Conservation (phyloP, 371 early-diverging fungal species). For the Apophysomyces variabilis region DNA sequence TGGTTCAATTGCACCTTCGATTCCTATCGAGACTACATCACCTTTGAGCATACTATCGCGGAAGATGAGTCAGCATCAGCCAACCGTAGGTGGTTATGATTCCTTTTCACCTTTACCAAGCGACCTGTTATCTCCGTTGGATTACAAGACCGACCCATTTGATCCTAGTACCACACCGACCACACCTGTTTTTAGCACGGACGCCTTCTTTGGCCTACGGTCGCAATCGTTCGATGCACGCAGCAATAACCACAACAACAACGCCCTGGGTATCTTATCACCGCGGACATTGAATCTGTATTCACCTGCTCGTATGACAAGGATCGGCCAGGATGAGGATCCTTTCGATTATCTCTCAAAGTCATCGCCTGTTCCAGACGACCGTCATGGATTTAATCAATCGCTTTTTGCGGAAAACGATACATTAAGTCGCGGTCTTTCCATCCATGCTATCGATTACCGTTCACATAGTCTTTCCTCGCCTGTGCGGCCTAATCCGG, state of each 20-base stretch:
- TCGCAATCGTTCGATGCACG: constrained; percentile 43
- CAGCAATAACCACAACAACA: neutral
- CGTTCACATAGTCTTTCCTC: constrained; percentile 23
- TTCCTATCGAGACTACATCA: constrained; percentile 20
- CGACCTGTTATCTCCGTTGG: constrained; percentile 64
- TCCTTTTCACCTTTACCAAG: constrained; percentile 62
- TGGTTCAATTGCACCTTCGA: constrained; percentile 22
- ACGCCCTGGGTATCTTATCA: constrained; percentile 26
- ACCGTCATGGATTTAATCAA: constrained; percentile 16
- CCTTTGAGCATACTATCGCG: constrained; percentile 26
- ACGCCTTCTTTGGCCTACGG: constrained; percentile 34
- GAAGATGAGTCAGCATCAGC: constrained; percentile 29
- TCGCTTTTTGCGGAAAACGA: constrained; percentile 21
- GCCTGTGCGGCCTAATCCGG: constrained; percentile 27
- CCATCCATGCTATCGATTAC: constrained; percentile 5
- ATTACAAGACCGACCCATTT: constrained; percentile 61
- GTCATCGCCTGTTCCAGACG: constrained; percentile 59
- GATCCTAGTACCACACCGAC: constrained; percentile 43
- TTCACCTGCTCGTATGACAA: constrained; percentile 14
- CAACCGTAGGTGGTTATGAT: constrained; percentile 26
- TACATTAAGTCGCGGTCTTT: constrained; percentile 12
- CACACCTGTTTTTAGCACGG: constrained; percentile 30
- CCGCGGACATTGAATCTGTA: constrained; percentile 33
- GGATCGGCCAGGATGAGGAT: constrained; percentile 68
- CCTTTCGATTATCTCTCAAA: constrained; percentile 91